These are phyloP conservation scores for Colletotrichum agaves DNA, from an alignment of 2,329 filamentous ascomycete species.

Conservation along the genomic window DNA sequence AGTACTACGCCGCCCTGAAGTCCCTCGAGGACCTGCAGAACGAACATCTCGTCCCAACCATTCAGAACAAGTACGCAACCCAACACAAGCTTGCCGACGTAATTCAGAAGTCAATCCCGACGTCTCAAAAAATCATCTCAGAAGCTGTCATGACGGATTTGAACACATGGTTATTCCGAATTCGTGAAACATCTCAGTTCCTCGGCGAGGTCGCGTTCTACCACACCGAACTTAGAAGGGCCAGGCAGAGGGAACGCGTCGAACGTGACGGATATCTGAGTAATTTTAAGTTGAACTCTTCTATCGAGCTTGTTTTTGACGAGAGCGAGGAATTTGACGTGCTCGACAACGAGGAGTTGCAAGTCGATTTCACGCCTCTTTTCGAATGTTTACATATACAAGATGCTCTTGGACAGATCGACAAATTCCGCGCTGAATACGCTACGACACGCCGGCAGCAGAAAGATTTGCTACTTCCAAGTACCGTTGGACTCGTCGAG, in stretches of 20 bases:
- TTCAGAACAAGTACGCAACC: constrained; percentile 86
- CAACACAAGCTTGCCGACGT: constrained; percentile 95
- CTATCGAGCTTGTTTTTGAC: constrained; percentile 94
- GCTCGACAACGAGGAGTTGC: constrained; percentile 92
- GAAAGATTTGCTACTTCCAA: constrained; percentile 88
- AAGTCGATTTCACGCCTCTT: constrained; percentile 93
- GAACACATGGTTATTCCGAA: constrained; percentile 95
- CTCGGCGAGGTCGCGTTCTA: constrained; percentile 97
- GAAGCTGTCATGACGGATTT: constrained; percentile 97
- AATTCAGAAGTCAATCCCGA: constrained; percentile 95
- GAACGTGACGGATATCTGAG: constrained; percentile 79
- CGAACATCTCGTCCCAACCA: constrained; percentile 81
- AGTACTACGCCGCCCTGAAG: constrained; percentile 93
- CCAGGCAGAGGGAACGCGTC: constrained; percentile 83
- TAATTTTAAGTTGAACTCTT: constrained; percentile 92
- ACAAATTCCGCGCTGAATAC: constrained; percentile 91
- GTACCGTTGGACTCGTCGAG: constrained; percentile 78
- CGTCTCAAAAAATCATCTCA: constrained; percentile 91
- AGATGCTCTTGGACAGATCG: constrained; percentile 89
- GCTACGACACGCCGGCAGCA: constrained; percentile 90
- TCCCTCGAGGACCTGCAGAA: constrained; percentile 96
- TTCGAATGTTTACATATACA: constrained; percentile 98
- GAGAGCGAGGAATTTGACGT: constrained; percentile 97
- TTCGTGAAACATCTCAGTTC: constrained; percentile 95
- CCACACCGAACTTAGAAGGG: constrained; percentile 88